Evolutionary conservation across 73 alveolate species (phyloP).

Genomic region (Blepharisma stoltei): DNA sequence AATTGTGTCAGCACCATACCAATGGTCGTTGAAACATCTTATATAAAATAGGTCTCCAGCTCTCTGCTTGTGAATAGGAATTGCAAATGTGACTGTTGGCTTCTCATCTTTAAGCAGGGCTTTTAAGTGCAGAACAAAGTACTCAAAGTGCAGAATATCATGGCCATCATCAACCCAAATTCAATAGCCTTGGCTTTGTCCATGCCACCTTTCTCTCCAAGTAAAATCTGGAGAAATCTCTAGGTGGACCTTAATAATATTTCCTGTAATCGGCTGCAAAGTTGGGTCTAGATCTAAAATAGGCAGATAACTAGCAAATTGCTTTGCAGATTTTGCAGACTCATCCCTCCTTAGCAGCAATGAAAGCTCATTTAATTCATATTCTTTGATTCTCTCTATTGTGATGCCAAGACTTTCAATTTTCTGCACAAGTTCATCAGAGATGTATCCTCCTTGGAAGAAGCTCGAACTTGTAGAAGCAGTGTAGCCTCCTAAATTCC

Average conservation of each 20-base stretch:
- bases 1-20: constrained; percentile 72
- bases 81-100: constrained; percentile 82
- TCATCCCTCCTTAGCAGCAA: constrained; percentile 41
- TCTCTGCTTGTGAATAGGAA: constrained; percentile 84
- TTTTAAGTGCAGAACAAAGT: constrained; percentile 78
- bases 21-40: constrained; percentile 81
- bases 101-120: constrained; percentile 56
- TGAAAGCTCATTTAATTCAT: constrained; percentile 59
- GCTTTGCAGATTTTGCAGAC: neutral
- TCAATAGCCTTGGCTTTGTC: constrained; percentile 41
- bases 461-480: constrained; percentile 58
- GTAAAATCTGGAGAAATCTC: constrained; percentile 29
- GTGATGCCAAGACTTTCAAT: constrained; percentile 62
- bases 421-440: constrained; percentile 63
- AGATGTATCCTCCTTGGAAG: constrained; percentile 71
- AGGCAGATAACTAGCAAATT: constrained; percentile 79
- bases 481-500: constrained; percentile 69
- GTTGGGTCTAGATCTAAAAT: constrained; percentile 76
- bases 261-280: constrained; percentile 94
- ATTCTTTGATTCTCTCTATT: constrained; percentile 61
- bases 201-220: constrained; percentile 36
- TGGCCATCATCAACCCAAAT: constrained; percentile 80
- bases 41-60: constrained; percentile 60
- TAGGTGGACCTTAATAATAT: constrained; percentile 76
- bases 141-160: constrained; percentile 95